Base-by-base conservation (phyloP, 768 basidiomycete genomes). In the Leccinellum albellum region DNA sequence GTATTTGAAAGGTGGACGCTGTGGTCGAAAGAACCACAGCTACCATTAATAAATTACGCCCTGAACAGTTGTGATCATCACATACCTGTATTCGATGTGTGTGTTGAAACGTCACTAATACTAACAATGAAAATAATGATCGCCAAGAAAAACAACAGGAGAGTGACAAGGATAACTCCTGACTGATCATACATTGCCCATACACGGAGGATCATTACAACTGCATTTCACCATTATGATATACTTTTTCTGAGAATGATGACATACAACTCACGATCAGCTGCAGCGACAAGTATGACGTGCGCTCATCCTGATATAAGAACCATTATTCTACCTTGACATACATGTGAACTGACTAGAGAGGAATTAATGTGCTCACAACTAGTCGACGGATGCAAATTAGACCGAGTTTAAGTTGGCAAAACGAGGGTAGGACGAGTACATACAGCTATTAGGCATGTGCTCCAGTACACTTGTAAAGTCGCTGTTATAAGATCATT, bases 181-280 rank as follows among this genome's bases (percentile, higher is more conserved):
- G 55, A 56, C 13, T 31, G 55, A 44, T 32, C n/a, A 32, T 53
- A 53, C 50, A 56, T 52, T 6, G 28, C 40, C 55, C 55, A 56
- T 12, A 52, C 40, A 14, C 55, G 31, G 31, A 53, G 26, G 21
- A 53, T 59, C 59, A 53, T 50, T 8, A 51, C 13, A 1, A 44
- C 59, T 60, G n/a, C 9, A 20, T 26, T 28, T 9, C 17, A 12
- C 8, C 31, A 44, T 52, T 28, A 13, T 32, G 8, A 6, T 31
- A 24, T 12, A 13, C n/a, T 29, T 26, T n/a, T 45, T 21, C 49
- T 17, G 7, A 17, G 21, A 21, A 5, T 12, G 33, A 42, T 1
- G 21, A n/a, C 2, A n/a, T 33, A 7, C 20, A 51, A 59, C 58
- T 28, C 17, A 59, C 58, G 20, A 17, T 57, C 55, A 8, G 60